Conservation (phyloP, 805 yeast genomes). For the Saturnispora saitoi region DNA sequence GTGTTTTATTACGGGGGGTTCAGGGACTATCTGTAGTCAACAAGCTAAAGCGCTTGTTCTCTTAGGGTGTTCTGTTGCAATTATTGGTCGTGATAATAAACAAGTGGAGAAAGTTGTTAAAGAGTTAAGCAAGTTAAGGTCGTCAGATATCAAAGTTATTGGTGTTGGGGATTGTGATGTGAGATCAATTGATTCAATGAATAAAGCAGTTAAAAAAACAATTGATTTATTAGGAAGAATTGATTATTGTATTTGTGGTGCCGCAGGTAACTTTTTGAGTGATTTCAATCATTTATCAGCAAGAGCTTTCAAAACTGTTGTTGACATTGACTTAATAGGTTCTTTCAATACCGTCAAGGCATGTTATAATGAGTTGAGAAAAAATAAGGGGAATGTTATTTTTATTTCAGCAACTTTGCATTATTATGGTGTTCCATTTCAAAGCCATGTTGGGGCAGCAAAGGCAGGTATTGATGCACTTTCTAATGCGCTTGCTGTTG, state of each 20-base stretch:
- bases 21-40: constrained; percentile 90
- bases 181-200: constrained; percentile 53
- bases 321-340: constrained; percentile 81
- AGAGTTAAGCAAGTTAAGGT: constrained; percentile 55
- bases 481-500: constrained; percentile 77
- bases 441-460: constrained; percentile 87
- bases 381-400: constrained; percentile 60
- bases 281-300: constrained; percentile 72
- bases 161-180: constrained; percentile 75
- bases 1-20: constrained; percentile 90
- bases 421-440: constrained; percentile 82
- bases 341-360: constrained; percentile 88
- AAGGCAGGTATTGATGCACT: constrained; percentile 93
- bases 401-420: constrained; percentile 88
- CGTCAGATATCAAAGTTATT: constrained; percentile 38
- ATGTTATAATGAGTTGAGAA: constrained; percentile 51
- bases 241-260: constrained; percentile 88
- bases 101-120: constrained; percentile 61
- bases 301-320: constrained; percentile 83
- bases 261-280: constrained; percentile 87
- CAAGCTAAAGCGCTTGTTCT: constrained; percentile 79
- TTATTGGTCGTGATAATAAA: constrained; percentile 66
- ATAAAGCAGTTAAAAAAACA: constrained; percentile 54
- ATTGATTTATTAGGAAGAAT: constrained; percentile 65
- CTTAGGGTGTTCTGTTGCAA: constrained; percentile 81